phyloP scores from a whole-genome alignment of 2,329 filamentous ascomycete species.

The Paecilomyces fulvus region DNA sequence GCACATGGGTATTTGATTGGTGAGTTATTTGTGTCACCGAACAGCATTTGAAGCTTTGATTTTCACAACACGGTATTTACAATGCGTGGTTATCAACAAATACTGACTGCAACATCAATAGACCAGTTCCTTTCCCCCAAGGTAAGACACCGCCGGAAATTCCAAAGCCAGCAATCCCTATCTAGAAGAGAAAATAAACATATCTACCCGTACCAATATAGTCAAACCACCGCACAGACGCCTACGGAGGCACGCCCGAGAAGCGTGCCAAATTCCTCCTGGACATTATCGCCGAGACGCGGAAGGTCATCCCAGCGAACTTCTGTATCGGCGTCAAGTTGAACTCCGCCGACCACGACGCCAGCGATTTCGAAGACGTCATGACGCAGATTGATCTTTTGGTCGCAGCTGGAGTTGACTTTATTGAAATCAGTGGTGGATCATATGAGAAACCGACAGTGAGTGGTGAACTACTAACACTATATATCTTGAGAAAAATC shows the following conservation, averaged over 20 bases:
- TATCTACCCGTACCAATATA: slow-evolving; percentile 6
- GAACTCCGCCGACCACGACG: slow-evolving; percentile 42
- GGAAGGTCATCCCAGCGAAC: slow-evolving; percentile 31
- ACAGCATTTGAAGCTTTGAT: too few species aligned
- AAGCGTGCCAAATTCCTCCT: slow-evolving; percentile 41
- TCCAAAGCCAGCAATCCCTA: not conserved
- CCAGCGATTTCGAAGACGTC: slow-evolving; percentile 37
- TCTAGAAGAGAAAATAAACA: not conserved
- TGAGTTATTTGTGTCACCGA: slow-evolving; percentile 18
- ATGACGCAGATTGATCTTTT: slow-evolving; percentile 48
- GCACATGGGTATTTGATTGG: slow-evolving; percentile 45
- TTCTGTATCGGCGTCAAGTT: slow-evolving; percentile 44
- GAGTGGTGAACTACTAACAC: slow-evolving; percentile 4
- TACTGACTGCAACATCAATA: not conserved
- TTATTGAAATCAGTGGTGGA: slow-evolving; percentile 58
- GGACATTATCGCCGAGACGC: slow-evolving; percentile 36
- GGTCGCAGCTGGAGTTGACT: slow-evolving; percentile 44
- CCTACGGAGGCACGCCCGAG: slow-evolving; percentile 39
- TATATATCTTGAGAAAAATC: too few species aligned
- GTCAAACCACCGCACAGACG: slow-evolving; percentile 41
- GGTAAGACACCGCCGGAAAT: slow-evolving; percentile 13
- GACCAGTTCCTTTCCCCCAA: slow-evolving; percentile 30
- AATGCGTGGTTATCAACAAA: not conserved
- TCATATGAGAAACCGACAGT: slow-evolving; percentile 47
- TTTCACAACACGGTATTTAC: not conserved